Conservation (phyloP, 2,329 filamentous ascomycete genomes). For the Diaporthe velutina region DNA sequence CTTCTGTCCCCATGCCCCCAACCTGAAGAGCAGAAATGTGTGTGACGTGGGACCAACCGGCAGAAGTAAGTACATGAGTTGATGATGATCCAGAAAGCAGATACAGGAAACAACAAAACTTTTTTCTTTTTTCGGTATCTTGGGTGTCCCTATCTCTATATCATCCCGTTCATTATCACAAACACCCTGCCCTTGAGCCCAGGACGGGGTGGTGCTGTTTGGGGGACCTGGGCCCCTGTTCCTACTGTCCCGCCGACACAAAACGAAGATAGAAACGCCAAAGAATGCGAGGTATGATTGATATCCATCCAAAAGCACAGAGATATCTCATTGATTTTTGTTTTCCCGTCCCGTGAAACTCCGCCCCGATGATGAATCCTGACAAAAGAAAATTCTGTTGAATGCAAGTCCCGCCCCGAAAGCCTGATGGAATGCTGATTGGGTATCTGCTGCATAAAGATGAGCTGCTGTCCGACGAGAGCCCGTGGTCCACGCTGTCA, state of each 20-base stretch:
- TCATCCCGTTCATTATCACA: conserved; percentile 33
- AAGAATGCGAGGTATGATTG: conserved; percentile 40
- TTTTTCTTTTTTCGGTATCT: conserved; percentile 32
- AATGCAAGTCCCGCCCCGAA: conserved; percentile 17
- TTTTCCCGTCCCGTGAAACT: conserved; percentile 35
- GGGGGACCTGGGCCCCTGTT: conserved; percentile 8
- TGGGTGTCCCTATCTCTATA: conserved; percentile 28
- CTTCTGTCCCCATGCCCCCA: not conserved
- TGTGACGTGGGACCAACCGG: not conserved
- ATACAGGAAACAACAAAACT: conserved; percentile 12
- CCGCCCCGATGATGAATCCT: conserved; percentile 28
- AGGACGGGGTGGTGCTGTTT: not conserved
- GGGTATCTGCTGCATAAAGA: conserved; percentile 39
- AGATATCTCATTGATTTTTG: conserved; percentile 32
- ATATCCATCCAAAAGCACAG: conserved; percentile 35
- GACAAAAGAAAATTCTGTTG: conserved; percentile 33
- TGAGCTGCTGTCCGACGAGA: conserved; percentile 31
- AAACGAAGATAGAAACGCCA: conserved; percentile 33
- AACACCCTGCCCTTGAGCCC: not conserved
- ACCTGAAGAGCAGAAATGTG: not conserved
- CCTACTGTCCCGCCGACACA: conserved; percentile 9
- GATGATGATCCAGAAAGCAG: conserved; percentile 22
- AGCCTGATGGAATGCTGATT: conserved; percentile 34
- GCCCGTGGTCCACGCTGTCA: conserved; percentile 8
- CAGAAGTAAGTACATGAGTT: conserved; percentile 25